Conservation (phyloP, 1,284 basidiomycete species). For the Tilletiaria anomala region DNA sequence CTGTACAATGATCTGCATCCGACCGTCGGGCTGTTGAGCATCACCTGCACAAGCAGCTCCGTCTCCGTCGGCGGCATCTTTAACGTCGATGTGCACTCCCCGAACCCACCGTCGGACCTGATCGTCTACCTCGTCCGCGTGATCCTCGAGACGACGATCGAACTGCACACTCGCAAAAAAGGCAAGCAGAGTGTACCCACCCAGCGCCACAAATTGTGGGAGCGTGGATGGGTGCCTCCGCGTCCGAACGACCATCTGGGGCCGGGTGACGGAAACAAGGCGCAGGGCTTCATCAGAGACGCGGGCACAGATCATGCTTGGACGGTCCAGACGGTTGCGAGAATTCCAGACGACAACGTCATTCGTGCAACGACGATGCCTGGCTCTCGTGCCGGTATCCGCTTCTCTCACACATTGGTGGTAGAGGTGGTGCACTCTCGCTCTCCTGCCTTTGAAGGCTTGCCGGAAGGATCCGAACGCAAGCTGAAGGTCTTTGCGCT, state of each 20-base stretch:
- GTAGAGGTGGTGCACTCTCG: slow-evolving; percentile 36
- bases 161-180: slow-evolving; percentile 24
- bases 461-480: slow-evolving; percentile 5
- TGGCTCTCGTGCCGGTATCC: slow-evolving; percentile 23
- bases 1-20: slow-evolving; percentile 39
- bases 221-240: slow-evolving; percentile 33
- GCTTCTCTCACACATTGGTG: slow-evolving; percentile 32
- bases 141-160: slow-evolving; percentile 33
- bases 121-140: slow-evolving; percentile 36
- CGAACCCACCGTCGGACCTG: slow-evolving; percentile 27
- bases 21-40: slow-evolving; percentile 34
- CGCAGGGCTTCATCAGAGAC: slow-evolving; percentile 27
- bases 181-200: slow-evolving; percentile 19
- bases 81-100: slow-evolving; percentile 38
- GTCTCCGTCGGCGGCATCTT: slow-evolving; percentile 38
- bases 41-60: slow-evolving; percentile 37
- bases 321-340: slow-evolving; percentile 35
- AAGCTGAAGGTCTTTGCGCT: slow-evolving; percentile 36
- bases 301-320: slow-evolving; percentile 26
- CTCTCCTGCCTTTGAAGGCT: slow-evolving; percentile 2
- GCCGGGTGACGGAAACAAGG: slow-evolving; percentile 20
- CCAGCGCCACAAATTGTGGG: slow-evolving; percentile 34
- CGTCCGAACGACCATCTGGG: slow-evolving; percentile 20
- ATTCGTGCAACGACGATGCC: slow-evolving; percentile 30
- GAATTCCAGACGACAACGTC: slow-evolving; percentile 37